Evolutionary conservation across 2,329 filamentous ascomycete species (phyloP).

Genomic region (Colletotrichum orchidophilum): DNA sequence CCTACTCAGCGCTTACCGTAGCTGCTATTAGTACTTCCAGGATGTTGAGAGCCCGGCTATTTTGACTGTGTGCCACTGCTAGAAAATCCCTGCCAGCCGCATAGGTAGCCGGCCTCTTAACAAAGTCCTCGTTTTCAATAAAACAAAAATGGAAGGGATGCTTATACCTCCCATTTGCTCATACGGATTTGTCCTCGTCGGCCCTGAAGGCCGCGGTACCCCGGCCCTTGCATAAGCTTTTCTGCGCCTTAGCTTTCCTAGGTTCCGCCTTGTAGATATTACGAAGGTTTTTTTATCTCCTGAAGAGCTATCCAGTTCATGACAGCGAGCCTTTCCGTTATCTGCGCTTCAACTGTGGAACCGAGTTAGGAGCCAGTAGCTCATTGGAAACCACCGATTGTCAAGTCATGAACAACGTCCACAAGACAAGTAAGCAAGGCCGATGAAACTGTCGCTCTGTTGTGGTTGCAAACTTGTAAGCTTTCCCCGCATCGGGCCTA

Average conservation of each 20-base stretch:
- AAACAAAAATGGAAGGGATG: too few relatives aligned
- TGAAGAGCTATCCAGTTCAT: not conserved
- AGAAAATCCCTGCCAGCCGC: too few relatives aligned
- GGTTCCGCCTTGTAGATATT: not conserved
- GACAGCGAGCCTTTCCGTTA: not conserved
- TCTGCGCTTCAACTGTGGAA: not conserved
- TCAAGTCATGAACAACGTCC: not conserved
- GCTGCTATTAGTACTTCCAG: too few relatives aligned
- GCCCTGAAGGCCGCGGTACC: too few relatives aligned
- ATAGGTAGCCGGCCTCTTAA: too few relatives aligned
- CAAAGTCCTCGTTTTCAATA: too few relatives aligned
- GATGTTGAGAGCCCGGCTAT: too few relatives aligned
- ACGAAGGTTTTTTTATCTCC: not conserved
- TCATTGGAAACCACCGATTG: not conserved
- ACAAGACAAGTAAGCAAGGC: not conserved
- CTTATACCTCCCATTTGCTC: too few relatives aligned
- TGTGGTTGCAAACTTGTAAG: not conserved
- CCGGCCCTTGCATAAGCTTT: not conserved
- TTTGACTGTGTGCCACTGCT: too few relatives aligned
- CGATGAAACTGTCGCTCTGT: not conserved
- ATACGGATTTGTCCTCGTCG: too few relatives aligned
- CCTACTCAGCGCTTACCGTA: too few relatives aligned
- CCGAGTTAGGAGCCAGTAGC: not conserved
- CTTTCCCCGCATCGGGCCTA: conserved; percentile 3
- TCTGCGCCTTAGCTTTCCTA: not conserved